Base-by-base conservation (phyloP, 306 rosid species). In the Urtica urens region DNA sequence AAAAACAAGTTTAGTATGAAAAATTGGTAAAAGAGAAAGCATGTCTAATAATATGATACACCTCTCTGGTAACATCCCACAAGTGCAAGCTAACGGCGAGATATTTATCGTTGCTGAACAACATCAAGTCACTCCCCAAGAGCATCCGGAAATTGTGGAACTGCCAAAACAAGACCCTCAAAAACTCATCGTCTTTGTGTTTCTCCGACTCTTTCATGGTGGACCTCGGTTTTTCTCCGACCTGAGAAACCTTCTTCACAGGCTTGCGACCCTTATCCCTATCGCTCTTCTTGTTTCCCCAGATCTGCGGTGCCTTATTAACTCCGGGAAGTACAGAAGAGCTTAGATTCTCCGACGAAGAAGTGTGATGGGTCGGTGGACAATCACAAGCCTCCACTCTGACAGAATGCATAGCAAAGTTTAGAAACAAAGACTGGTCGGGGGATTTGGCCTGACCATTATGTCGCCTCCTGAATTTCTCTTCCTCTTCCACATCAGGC, bases 301-400 rank as follows among this genome's bases (percentile, higher is more conserved):
- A 63, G 43, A 78, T 72, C 46, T 76, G 80, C 30, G 94, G 67
- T 37, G 79, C n/a, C n/a, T n/a, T 55, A 49, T 69, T 76, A 52
- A 70, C 65, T 39, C 87, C 94, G 27, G 87, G 81, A 68, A 78
- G 82, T 57, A 80, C 94, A 20, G 83, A 78, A 53, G 78, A 73
- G 58, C 60, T 72, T 49, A 86, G 70, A 46, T 74, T 75, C 58
- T 72, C 78, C 56, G 63, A 67, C 46, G 93, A 52, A 41, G 86
- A 53, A 28, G 62, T 75, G 43, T 70, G 71, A 70, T 80, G 79
- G 57, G 72, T 72, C 55, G 95, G 93, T 35, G 96, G 95, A 65
- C 96, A 88, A 77, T 88, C 96, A 68, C 96, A 88, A 67, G 96
- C 96, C 72, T 88, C 95, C 95, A 83, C 77, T 74, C 96, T 70